Evolutionary conservation across 495 filamentous ascomycete species (phyloP), one percentile per base, ranked within the genome.

Genomic region (Penicillium longicatenatum): DNA sequence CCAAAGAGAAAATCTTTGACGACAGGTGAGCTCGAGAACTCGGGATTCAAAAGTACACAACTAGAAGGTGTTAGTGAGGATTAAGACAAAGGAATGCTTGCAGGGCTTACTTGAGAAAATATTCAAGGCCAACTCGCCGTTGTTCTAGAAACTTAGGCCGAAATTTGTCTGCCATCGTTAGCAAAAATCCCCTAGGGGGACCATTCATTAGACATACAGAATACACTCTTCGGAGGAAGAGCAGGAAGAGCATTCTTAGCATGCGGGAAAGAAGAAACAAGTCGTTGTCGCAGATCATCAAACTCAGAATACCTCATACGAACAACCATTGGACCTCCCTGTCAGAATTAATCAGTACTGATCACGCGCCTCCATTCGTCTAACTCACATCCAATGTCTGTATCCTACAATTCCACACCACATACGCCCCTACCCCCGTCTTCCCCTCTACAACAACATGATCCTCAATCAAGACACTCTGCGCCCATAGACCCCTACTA

Each of bases 281-380:
- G 77, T 50, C 79, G 77, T 31, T 76, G 66, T 17, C 86, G 79
- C 44, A 91, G 68, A 31, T 83, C 79, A 58, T 86, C 85, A 63
- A 91, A 91, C 61, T 91, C 88, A 8, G 88, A 90, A 64, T 90
- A 90, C 78, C 84, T 83, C 75, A 87, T 84, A 19, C 82, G 78
- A 48, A 87, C 77, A 48, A 77, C 77, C 61, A 88, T 83, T 16
- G 80, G 76, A 31, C 84, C 85, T 16, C 84, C 83, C 82, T 86
- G 35, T 57, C n/a, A 21, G 33, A 6, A 33, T 14, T 9, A 3
- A 50, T 67, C 64, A 73, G 57, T n/a, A n/a, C n/a, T n/a, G n/a
- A n/a, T n/a, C n/a, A n/a, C n/a, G n/a, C n/a, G n/a, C n/a, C 56
- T 39, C 57, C 8, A 7, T 14, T 16, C 29, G 3, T 53, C 55